Conservation (phyloP, 2,329 filamentous ascomycete genomes). For the Neodidymelliopsis sp. region DNA sequence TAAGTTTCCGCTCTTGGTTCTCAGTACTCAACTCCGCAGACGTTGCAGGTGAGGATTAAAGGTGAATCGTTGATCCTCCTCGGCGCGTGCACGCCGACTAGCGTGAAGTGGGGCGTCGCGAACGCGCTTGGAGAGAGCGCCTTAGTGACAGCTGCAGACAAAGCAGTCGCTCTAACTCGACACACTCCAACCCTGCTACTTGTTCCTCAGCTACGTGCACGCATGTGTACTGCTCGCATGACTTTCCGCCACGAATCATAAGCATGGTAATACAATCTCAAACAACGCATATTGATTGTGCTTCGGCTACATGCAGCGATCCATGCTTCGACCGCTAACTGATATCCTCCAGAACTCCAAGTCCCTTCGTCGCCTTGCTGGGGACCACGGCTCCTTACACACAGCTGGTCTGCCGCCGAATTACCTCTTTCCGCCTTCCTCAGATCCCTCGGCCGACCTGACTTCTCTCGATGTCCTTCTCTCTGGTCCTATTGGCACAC, state of each 20-base stretch:
- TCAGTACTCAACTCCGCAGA: too few species aligned
- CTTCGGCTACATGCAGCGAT: conserved; percentile 6
- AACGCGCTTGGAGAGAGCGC: conserved; percentile 11
- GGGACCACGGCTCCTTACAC: conserved; percentile 66
- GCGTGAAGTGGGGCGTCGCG: conserved; percentile 10
- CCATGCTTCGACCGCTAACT: conserved; percentile 6
- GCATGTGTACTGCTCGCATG: background rate
- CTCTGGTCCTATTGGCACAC: conserved; percentile 66
- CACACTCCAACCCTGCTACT: background rate
- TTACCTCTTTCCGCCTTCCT: conserved; percentile 62
- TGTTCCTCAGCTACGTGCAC: background rate
- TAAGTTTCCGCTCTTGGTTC: too few species aligned
- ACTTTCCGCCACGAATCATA: background rate
- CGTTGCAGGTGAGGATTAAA: background rate
- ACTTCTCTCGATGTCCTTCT: conserved; percentile 65
- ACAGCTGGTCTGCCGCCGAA: conserved; percentile 65
- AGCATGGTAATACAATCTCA: conserved; percentile 21
- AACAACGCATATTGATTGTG: background rate
- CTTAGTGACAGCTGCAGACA: background rate
- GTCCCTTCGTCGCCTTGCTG: conserved; percentile 64
- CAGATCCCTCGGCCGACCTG: conserved; percentile 59
- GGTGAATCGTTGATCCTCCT: background rate
- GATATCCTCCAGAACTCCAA: conserved; percentile 52
- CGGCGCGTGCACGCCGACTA: conserved; percentile 5
- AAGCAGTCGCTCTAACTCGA: background rate